A percentile compares a stretch with the other conserved stretches of the same genome.
Conservation (phyloP, 176 grass and related monocot species). For the Paspalum vaginatum region DNA sequence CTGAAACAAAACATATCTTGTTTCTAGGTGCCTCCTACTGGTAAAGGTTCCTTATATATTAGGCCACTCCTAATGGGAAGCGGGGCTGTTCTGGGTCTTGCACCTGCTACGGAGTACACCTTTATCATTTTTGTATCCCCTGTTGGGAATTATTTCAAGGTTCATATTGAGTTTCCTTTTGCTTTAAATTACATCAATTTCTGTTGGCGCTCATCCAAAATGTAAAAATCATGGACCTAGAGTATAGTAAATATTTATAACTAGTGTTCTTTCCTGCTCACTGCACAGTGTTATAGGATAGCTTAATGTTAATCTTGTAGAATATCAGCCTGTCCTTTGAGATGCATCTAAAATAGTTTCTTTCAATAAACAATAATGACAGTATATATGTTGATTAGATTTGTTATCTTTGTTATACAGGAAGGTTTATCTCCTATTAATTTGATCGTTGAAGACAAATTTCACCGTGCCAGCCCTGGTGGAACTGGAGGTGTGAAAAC, state of each 20-base stretch:
- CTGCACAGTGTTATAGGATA: background rate
- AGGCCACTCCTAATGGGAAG: slow-evolving; percentile 87
- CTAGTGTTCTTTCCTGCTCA: background rate
- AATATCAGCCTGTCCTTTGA: background rate
- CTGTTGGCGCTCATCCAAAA: background rate
- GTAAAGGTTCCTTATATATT: slow-evolving; percentile 91
- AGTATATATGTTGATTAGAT: background rate
- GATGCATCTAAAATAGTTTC: background rate
- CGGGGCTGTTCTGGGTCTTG: slow-evolving; percentile 86
- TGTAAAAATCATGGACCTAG: background rate
- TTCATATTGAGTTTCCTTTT: slow-evolving; percentile 40
- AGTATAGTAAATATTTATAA: slow-evolving; percentile 7
- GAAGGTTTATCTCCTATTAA: slow-evolving; percentile 93
- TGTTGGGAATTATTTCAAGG: slow-evolving; percentile 99
- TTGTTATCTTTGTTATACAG: slow-evolving; percentile 50
- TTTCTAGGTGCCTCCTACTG: slow-evolving; percentile 78
- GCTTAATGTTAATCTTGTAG: background rate
- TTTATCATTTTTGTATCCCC: slow-evolving; percentile 95
- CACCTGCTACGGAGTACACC: slow-evolving; percentile 86
- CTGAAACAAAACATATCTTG: background rate
- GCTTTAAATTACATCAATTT: background rate
- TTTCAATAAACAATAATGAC: background rate
- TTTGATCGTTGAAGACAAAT: slow-evolving; percentile 82
- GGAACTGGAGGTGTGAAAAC: slow-evolving; percentile 93
- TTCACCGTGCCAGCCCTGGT: slow-evolving; percentile 84